Conservation (phyloP, 495 filamentous ascomycete genomes). For the Penicillium odoratum region DNA sequence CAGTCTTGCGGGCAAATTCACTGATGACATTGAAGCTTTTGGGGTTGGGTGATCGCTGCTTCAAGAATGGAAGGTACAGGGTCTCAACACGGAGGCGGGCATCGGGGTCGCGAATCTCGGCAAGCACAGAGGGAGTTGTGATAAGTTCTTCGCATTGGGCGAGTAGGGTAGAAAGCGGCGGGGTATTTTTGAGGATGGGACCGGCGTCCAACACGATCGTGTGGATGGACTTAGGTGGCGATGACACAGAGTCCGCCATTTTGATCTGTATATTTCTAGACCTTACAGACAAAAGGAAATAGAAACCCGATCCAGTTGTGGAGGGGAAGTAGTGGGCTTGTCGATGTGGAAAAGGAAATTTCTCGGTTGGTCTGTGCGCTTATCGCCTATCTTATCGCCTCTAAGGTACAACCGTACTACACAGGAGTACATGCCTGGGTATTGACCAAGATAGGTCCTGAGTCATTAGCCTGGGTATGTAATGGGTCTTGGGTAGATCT, state of each 20-base stretch:
- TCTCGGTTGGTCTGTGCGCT: slow-evolving; percentile 34
- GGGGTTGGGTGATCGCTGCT: slow-evolving; percentile 67
- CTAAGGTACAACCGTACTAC: not conserved
- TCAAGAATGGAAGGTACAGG: slow-evolving; percentile 79
- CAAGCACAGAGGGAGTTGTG: slow-evolving; percentile 83
- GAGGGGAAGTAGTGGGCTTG: slow-evolving; percentile 9
- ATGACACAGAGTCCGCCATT: slow-evolving; percentile 40
- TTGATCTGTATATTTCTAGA: slow-evolving; percentile 5
- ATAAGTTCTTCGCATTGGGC: slow-evolving; percentile 72
- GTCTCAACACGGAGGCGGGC: slow-evolving; percentile 79
- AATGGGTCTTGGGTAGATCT: too few species aligned
- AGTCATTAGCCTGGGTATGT: too few species aligned
- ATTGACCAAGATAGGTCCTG: too few species aligned
- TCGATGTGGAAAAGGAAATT: slow-evolving; percentile 23
- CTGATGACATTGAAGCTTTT: slow-evolving; percentile 76
- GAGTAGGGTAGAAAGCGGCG: slow-evolving; percentile 74
- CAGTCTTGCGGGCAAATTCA: slow-evolving; percentile 85
- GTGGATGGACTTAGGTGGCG: slow-evolving; percentile 67
- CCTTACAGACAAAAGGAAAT: not conserved
- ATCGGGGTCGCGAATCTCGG: slow-evolving; percentile 85
- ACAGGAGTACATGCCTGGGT: too few species aligned
- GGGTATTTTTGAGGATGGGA: slow-evolving; percentile 87
- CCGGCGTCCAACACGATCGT: slow-evolving; percentile 88
- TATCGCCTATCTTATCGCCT: slow-evolving; percentile 32
- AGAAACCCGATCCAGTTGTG: slow-evolving; percentile 6